These are phyloP conservation scores for Candida saitoana DNA, from an alignment of 805 yeast genomes.

Conservation along the genomic window DNA sequence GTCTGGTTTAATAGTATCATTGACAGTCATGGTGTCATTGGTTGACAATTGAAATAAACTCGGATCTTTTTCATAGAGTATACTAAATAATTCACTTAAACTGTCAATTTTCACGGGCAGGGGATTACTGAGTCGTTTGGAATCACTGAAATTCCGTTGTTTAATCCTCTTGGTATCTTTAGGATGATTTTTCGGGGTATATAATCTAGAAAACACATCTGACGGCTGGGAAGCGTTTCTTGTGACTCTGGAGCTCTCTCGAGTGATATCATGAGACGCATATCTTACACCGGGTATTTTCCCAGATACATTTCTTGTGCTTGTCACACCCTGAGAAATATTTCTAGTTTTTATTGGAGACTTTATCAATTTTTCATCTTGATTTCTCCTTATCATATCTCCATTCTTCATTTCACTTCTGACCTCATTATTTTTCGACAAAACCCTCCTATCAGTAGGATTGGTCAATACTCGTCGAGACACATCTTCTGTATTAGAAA, in stretches of 20 bases:
- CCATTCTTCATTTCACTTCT: background rate
- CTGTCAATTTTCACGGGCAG: conserved; percentile 3
- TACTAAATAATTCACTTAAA: conserved; percentile 18
- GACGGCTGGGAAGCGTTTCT: conserved; percentile 8
- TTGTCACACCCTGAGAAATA: background rate
- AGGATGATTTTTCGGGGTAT: conserved; percentile 10
- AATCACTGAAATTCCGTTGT: conserved; percentile 1
- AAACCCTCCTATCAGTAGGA: background rate
- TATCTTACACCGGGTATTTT: background rate
- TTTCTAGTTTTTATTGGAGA: background rate
- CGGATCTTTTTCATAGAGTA: conserved; percentile 24
- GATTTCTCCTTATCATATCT: background rate
- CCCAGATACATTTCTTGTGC: background rate
- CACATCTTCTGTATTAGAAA: background rate
- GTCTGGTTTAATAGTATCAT: background rate
- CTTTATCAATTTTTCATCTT: background rate
- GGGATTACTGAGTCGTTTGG: background rate
- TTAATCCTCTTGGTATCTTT: background rate
- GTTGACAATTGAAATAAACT: conserved; percentile 17
- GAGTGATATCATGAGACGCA: background rate
- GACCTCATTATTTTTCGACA: background rate
- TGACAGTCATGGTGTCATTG: conserved; percentile 4
- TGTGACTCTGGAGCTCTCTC: background rate
- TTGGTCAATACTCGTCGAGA: background rate
- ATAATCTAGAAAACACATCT: conserved; percentile 9